phyloP scores from a whole-genome alignment of 1,284 basidiomycete genomes.

The Irpex sp. region DNA sequence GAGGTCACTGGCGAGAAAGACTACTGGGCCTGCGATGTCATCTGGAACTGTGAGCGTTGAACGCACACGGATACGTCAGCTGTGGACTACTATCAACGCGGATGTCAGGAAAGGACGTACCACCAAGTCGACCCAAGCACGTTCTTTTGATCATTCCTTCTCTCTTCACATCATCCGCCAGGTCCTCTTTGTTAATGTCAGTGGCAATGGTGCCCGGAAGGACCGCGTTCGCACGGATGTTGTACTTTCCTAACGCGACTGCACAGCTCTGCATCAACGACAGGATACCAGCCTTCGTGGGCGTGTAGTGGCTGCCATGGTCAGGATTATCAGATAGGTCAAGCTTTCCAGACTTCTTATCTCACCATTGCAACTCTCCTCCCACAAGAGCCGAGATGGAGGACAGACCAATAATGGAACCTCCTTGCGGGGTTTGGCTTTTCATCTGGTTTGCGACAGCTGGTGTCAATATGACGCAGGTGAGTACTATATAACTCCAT shows the following conservation, averaged over 20 bases:
- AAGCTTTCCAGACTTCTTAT: neutral
- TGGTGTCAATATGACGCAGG: conserved; percentile 19
- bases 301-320: conserved; percentile 66
- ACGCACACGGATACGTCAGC: conserved; percentile 4
- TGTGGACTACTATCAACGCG: neutral
- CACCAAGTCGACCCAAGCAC: conserved; percentile 65
- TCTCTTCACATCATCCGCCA: conserved; percentile 58
- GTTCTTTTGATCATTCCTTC: conserved; percentile 68
- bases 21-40: conserved; percentile 74
- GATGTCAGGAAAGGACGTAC: conserved; percentile 22
- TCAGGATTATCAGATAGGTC: too few species aligned
- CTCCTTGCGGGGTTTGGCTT: conserved; percentile 64
- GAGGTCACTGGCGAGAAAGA: conserved; percentile 75
- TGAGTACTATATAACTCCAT: neutral
- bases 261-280: conserved; percentile 84
- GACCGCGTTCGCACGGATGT: conserved; percentile 70
- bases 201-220: conserved; percentile 76
- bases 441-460: conserved; percentile 81
- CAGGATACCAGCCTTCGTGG: conserved; percentile 79
- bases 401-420: conserved; percentile 73
- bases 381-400: conserved; percentile 80
- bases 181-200: conserved; percentile 77
- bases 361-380: conserved; percentile 65
- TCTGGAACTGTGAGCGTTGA: conserved; percentile 45
- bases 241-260: conserved; percentile 72